phyloP scores from a whole-genome alignment of 768 basidiomycete species.

The Strobilomyces dryophilus region DNA sequence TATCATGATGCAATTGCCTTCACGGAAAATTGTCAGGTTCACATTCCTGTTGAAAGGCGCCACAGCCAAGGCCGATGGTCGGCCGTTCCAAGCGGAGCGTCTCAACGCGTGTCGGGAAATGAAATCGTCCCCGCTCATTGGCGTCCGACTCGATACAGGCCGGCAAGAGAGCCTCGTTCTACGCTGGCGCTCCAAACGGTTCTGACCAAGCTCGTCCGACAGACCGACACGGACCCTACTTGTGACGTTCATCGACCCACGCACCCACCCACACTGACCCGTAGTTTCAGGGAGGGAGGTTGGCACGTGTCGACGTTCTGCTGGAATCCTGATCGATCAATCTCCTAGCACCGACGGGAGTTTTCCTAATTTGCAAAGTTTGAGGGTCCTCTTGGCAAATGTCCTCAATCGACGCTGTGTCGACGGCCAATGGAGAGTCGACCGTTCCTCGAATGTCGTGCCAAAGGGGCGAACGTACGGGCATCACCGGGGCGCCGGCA shows the following conservation, averaged over 20 bases:
- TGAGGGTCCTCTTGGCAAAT: not conserved
- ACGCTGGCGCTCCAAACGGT: not conserved
- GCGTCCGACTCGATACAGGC: no score
- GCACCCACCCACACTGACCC: not conserved
- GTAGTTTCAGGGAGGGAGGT: not conserved
- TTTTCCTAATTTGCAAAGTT: not conserved
- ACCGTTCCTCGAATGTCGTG: not conserved
- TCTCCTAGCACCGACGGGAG: not conserved
- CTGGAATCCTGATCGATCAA: not conserved
- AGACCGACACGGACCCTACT: not conserved
- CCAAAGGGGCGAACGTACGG: not conserved
- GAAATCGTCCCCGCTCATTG: slow-evolving; percentile 8
- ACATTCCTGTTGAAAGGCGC: not conserved
- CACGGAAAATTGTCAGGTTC: not conserved
- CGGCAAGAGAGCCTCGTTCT: not conserved
- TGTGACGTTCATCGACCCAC: not conserved
- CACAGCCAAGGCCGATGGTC: not conserved
- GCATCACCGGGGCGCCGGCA: not conserved
- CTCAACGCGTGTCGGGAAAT: slow-evolving; percentile 10
- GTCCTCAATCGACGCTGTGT: not conserved
- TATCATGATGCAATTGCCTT: not conserved
- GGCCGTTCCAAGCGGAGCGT: slow-evolving; percentile 10
- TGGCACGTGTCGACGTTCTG: not conserved
- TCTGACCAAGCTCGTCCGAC: not conserved
- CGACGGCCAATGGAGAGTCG: not conserved